These are phyloP conservation scores for Ashbya aceris DNA, from an alignment of 1,139 yeast genomes.

Conservation along the genomic window DNA sequence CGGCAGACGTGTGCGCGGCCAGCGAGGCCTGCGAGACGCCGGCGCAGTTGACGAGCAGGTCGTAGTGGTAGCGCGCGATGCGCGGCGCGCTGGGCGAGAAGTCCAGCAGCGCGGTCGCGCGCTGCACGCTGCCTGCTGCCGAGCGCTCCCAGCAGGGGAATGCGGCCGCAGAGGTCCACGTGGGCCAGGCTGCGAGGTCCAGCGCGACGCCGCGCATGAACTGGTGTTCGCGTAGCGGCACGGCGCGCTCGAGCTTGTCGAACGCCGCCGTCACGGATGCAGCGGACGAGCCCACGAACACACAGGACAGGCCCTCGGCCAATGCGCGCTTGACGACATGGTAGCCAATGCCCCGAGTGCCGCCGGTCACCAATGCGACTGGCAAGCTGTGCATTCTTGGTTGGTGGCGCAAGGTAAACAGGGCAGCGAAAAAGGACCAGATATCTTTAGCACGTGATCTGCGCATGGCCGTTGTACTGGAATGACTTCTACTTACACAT, in stretches of 20 bases:
- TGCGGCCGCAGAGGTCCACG: constrained; percentile 16
- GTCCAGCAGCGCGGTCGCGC: neutral
- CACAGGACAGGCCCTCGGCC: constrained; percentile 48
- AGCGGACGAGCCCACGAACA: constrained; percentile 50
- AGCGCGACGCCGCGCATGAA: constrained; percentile 33
- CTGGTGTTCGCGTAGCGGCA: constrained; percentile 3
- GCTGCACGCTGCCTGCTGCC: neutral
- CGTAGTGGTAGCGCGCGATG: constrained; percentile 11
- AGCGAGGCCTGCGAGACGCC: constrained; percentile 63
- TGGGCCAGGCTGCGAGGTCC: constrained; percentile 39
- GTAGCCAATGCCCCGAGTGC: constrained; percentile 74
- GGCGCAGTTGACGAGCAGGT: constrained; percentile 61
- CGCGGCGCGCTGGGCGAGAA: neutral
- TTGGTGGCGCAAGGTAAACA: too few species aligned
- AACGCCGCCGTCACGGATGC: constrained; percentile 26
- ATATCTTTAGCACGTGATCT: too few species aligned
- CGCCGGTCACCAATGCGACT: constrained; percentile 69
- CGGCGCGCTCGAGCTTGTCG: neutral
- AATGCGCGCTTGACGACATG: constrained; percentile 56
- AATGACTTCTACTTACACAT: too few species aligned
- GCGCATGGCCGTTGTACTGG: too few species aligned
- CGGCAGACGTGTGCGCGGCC: constrained; percentile 37
- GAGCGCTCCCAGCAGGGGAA: constrained; percentile 1
- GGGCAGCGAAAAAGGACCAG: too few species aligned
- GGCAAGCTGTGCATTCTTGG: constrained; percentile 7